Evolutionary conservation across 805 yeast species (phyloP).

Genomic region (Tetrapisispora fleetii): DNA sequence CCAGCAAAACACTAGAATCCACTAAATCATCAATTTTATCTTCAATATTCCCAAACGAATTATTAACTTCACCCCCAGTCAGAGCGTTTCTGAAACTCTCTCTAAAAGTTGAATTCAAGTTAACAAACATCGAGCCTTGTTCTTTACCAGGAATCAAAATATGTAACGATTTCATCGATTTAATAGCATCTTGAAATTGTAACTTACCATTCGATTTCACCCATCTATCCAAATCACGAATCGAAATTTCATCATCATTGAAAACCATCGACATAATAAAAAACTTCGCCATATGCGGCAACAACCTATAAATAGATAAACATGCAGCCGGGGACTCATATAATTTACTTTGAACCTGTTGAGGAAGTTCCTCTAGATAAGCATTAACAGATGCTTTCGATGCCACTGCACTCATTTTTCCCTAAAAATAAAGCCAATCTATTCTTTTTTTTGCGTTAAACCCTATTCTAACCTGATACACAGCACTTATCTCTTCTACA

Average conservation of each 20-base stretch:
- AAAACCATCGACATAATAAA: conserved; percentile 81
- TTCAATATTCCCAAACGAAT: conserved; percentile 69
- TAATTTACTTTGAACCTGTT: conserved; percentile 69
- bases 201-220: conserved; percentile 48
- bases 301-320: conserved; percentile 78
- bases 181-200: conserved; percentile 62
- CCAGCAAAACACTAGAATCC: conserved; percentile 57
- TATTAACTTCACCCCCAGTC: conserved; percentile 62
- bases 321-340: conserved; percentile 91
- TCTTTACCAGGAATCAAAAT: conserved; percentile 39
- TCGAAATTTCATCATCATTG: conserved; percentile 60
- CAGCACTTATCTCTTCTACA: too few relatives aligned
- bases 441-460: too few relatives aligned
- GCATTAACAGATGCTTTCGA: conserved; percentile 74
- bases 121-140: conserved; percentile 24
- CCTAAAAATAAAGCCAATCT: too few relatives aligned
- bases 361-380: conserved; percentile 83
- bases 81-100: conserved; percentile 70
- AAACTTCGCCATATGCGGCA: conserved; percentile 84
- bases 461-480: too few relatives aligned
- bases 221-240: conserved; percentile 65
- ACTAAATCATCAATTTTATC: conserved; percentile 47
- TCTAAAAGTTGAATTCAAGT: conserved; percentile 65
- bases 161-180: conserved; percentile 67
- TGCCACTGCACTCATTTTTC: conserved; percentile 24